Base-by-base conservation (phyloP, 2,329 filamentous ascomycete genomes). In the Beauveria varroae region DNA sequence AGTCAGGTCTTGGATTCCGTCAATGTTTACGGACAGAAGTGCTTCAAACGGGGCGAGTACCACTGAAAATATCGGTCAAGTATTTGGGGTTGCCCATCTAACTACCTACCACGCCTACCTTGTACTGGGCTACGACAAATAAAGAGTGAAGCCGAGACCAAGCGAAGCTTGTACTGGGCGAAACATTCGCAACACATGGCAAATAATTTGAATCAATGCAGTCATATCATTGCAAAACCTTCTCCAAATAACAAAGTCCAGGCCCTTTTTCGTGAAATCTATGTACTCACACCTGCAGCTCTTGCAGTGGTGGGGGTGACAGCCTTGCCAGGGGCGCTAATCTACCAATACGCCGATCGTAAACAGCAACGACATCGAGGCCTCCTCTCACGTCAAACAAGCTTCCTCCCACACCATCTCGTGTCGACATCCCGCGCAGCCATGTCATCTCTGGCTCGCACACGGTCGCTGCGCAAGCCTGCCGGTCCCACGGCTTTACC, bases 391-490 rank as follows among this genome's bases (percentile, higher is more conserved):
- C 49, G 18, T 7, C 24, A 37, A 55, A 26, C 40, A 16, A 24
- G 41, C 26, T 22, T 12, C 24, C 28, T 49, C 28, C 28, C 43
- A n/a, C 51, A 56, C 28, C 9, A 43, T 28, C 30, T 49, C n/a
- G 12, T 9, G 34, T 34, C 5, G 40, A 18, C 14, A 24, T 26
- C 22, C 24, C n/a, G 3, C 30, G 16, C 51, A 20, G 67, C 50
- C 61, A 80, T 79, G 77, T 76, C 78, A 52, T 77, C 78, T 8
- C 67, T 79, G 64, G 72, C 75, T 58, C 77, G 81, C 57, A 74
- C 79, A 34, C 76, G 79, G 20, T 82, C 81, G 3, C 65, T 83
- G 61, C 79, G 80, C 41, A 78, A 78, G 62, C 78, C 73, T 10
- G 46, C 70, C 20, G 62, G 67, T 18, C 63, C 67, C 5, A 63